A percentile compares a stretch with the other conserved stretches of the same genome.
phyloP scores from a whole-genome alignment of 345 rosid genomes.

The Melaleuca alternifolia region DNA sequence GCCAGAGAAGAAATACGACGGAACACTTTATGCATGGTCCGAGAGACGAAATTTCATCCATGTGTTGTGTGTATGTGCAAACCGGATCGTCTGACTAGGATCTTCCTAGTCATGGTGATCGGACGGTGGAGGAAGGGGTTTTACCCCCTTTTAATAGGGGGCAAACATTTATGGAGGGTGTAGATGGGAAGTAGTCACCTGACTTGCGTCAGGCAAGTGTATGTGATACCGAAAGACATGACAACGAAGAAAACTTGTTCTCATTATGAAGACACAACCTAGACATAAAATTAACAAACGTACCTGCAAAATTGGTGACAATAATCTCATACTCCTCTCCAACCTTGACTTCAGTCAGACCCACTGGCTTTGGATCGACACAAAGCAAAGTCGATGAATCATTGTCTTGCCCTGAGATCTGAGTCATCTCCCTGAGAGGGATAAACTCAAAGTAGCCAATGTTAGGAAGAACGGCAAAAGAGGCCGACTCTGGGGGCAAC shows the following conservation, averaged over 20 bases:
- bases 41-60: neutral
- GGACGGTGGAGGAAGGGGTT: too few relatives aligned
- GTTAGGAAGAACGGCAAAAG: conserved; percentile 75
- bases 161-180: too few relatives aligned
- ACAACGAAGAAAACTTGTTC: neutral
- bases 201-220: too few relatives aligned
- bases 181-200: too few relatives aligned
- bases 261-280: neutral
- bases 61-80: neutral
- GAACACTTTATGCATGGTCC: neutral
- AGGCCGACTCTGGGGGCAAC: conserved; percentile 60
- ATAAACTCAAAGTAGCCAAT: conserved; percentile 92
- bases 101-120: too few relatives aligned
- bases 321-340: conserved; percentile 89
- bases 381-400: neutral
- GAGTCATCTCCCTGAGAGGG: conserved; percentile 24
- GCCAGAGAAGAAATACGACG: neutral
- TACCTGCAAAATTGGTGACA: conserved; percentile 37
- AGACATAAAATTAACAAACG: neutral
- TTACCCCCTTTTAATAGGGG: too few relatives aligned
- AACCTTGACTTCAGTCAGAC: conserved; percentile 59
- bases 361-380: conserved; percentile 40
- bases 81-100: too few relatives aligned
- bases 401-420: neutral
- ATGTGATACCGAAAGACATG: neutral